phyloP scores from a whole-genome alignment of 495 filamentous ascomycete genomes.

The Penicillium parvum region DNA sequence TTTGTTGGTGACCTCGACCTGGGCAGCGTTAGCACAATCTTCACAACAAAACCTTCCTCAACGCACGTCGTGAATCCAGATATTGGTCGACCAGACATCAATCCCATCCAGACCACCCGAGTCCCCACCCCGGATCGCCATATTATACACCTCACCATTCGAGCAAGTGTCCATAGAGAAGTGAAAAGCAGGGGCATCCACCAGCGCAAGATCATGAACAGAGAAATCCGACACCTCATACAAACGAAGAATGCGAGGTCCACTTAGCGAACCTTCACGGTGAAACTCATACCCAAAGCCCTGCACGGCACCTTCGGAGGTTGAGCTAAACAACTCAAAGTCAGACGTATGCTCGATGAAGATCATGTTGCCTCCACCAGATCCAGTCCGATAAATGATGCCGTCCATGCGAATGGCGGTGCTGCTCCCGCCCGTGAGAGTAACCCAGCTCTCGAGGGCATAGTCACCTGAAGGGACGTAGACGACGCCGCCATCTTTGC shows the following conservation, averaged over 20 bases:
- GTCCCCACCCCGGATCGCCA: constrained; percentile 50
- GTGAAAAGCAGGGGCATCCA: constrained; percentile 51
- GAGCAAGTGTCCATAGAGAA: constrained; percentile 42
- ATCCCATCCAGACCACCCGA: constrained; percentile 49
- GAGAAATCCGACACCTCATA: constrained; percentile 42
- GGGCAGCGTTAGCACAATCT: not conserved
- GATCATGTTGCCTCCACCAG: constrained; percentile 48
- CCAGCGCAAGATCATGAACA: constrained; percentile 46
- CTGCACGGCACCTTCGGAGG: constrained; percentile 46
- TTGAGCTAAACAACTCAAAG: constrained; percentile 49
- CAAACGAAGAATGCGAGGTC: constrained; percentile 38
- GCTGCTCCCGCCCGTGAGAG: constrained; percentile 32
- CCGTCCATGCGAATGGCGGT: constrained; percentile 49
- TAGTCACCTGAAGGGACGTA: constrained; percentile 36
- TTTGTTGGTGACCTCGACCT: constrained; percentile 53
- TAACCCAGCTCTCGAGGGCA: constrained; percentile 32
- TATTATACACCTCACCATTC: constrained; percentile 50
- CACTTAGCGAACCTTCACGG: constrained; percentile 16
- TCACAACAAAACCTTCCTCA: not conserved
- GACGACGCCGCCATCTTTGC: constrained; percentile 34
- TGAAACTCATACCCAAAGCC: constrained; percentile 47
- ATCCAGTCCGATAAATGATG: constrained; percentile 43
- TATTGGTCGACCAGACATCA: constrained; percentile 47
- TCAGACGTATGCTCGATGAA: constrained; percentile 43
- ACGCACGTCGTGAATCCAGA: constrained; percentile 49